A percentile compares a stretch with the other conserved stretches of the same genome.
These are phyloP conservation scores for Pelargonium australe DNA, from an alignment of 441 rosid species.

Conservation along the genomic window DNA sequence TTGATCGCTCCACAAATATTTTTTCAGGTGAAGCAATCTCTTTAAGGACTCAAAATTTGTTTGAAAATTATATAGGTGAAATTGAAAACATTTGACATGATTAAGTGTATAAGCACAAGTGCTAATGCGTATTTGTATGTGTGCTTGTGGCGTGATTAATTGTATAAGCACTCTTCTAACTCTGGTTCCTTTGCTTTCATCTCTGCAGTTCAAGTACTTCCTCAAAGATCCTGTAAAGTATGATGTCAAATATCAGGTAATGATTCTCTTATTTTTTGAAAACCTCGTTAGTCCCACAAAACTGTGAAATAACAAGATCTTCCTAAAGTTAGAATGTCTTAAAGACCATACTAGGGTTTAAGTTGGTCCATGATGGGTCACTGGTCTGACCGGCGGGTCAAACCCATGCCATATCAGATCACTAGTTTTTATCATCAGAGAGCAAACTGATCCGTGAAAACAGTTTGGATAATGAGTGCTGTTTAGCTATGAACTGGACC, in stretches of 20 bases:
- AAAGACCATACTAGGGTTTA: neutral
- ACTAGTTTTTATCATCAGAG: too few species aligned
- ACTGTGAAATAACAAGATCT: neutral
- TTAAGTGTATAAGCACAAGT: neutral
- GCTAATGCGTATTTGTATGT: neutral
- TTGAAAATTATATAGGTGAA: neutral
- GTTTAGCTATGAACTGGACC: too few species aligned
- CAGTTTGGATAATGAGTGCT: too few species aligned
- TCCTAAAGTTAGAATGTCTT: neutral
- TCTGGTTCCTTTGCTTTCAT: neutral
- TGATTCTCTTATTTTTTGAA: neutral
- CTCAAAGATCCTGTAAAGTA: slow-evolving; percentile 93
- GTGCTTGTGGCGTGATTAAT: neutral
- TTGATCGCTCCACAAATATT: slow-evolving; percentile 71
- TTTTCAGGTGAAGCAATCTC: slow-evolving; percentile 59
- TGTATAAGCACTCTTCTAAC: neutral
- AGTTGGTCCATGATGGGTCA: too few species aligned
- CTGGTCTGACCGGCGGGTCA: too few species aligned
- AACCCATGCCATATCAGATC: too few species aligned
- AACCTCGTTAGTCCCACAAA: neutral
- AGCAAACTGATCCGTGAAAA: too few species aligned
- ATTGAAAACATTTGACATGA: neutral
- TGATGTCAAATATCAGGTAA: slow-evolving; percentile 93
- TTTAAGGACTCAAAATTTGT: neutral
- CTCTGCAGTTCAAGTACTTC: slow-evolving; percentile 74